phyloP scores from a whole-genome alignment of 2,329 filamentous ascomycete species.

The Orbilia blumenaviensis region DNA sequence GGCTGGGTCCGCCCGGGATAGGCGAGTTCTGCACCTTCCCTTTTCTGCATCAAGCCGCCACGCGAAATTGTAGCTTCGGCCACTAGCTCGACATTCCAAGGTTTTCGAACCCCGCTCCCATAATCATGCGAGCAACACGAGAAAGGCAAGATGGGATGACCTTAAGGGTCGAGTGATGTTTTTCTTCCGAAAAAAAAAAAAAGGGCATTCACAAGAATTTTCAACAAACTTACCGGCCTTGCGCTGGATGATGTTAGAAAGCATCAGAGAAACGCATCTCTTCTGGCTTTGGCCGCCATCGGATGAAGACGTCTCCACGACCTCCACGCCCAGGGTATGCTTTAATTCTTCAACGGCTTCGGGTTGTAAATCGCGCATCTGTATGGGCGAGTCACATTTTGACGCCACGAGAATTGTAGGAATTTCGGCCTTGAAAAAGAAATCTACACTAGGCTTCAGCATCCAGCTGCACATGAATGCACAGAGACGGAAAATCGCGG shows the following conservation, averaged over 20 bases:
- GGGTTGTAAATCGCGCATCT: constrained; percentile 53
- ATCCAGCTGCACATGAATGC: constrained; percentile 27
- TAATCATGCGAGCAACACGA: constrained; percentile 35
- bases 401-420: constrained; percentile 51
- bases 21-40: constrained; percentile 53
- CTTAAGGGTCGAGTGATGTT: background rate
- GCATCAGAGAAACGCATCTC: constrained; percentile 50
- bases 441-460: constrained; percentile 54
- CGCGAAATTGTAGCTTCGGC: constrained; percentile 40
- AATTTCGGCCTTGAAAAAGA: constrained; percentile 55
- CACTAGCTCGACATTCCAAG: constrained; percentile 15
- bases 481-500: constrained; percentile 36
- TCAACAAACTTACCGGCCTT: constrained; percentile 43
- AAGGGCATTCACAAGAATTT: background rate
- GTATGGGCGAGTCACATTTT: constrained; percentile 50
- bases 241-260: constrained; percentile 48
- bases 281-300: constrained; percentile 51
- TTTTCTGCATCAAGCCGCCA: constrained; percentile 45
- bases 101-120: constrained; percentile 37
- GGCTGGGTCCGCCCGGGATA: constrained; percentile 39
- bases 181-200: background rate
- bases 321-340: constrained; percentile 43
- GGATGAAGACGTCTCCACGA: constrained; percentile 50
- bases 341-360: constrained; percentile 49
- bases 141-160: background rate